A percentile compares a stretch with the other conserved stretches of the same genome.
Evolutionary conservation across 129 eudicot genomes (phyloP).

Genomic region (Tagetes erecta): DNA sequence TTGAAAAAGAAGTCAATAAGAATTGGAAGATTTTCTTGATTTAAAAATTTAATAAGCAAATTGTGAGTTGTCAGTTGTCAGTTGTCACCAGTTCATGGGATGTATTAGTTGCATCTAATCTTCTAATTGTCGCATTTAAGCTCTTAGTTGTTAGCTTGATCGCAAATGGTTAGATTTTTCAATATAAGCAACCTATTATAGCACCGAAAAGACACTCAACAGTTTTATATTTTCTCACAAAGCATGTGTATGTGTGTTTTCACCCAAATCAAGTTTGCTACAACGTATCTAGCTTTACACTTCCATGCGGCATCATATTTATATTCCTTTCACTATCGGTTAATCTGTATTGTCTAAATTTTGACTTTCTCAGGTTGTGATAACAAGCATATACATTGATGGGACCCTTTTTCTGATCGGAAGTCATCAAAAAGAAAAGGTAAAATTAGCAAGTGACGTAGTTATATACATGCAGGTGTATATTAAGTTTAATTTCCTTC

Average conservation of each 20-base stretch:
- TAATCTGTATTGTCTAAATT: conserved; percentile 16
- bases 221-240: background rate
- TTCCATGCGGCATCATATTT: too few relatives aligned
- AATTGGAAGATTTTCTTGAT: background rate
- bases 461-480: background rate
- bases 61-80: background rate
- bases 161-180: background rate
- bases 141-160: background rate
- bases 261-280: background rate
- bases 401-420: conserved; percentile 82
- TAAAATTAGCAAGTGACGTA: conserved; percentile 13
- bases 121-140: background rate
- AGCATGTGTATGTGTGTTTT: background rate
- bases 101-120: background rate
- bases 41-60: background rate
- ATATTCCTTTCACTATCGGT: background rate
- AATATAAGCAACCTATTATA: background rate
- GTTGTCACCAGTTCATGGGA: background rate
- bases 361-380: conserved; percentile 64
- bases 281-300: background rate
- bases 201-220: background rate
- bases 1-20: background rate
- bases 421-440: conserved; percentile 86
- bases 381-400: conserved; percentile 80
- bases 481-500: background rate